Conservation (phyloP, 1,284 basidiomycete species). For the Rhodotorula sp. region DNA sequence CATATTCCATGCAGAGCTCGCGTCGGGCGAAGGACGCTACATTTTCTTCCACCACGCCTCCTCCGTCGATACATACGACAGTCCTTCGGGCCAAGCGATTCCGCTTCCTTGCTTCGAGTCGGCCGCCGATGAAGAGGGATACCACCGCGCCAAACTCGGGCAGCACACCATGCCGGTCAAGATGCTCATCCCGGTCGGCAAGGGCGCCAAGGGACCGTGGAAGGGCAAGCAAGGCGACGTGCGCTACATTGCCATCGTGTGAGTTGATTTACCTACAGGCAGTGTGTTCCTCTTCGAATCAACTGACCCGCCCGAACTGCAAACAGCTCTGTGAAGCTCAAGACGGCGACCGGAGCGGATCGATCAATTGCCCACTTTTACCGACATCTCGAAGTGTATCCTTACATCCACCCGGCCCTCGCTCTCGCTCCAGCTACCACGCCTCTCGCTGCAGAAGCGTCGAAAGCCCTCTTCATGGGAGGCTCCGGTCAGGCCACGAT, state of each 20-base stretch:
- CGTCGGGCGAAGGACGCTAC: slow-evolving; percentile 63
- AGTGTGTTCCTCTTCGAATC: background rate
- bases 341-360: slow-evolving; percentile 61
- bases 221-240: slow-evolving; percentile 63
- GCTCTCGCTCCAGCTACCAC: slow-evolving; percentile 64
- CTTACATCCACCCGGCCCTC: slow-evolving; percentile 66
- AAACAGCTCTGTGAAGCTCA: slow-evolving; percentile 70
- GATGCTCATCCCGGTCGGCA: slow-evolving; percentile 68
- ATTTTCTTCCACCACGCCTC: slow-evolving; percentile 81
- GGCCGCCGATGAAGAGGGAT: slow-evolving; percentile 67
- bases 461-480: slow-evolving; percentile 61
- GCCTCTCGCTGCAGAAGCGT: slow-evolving; percentile 62
- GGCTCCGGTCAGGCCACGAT: slow-evolving; percentile 69
- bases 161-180: slow-evolving; percentile 72
- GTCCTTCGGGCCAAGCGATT: slow-evolving; percentile 46
- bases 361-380: slow-evolving; percentile 90
- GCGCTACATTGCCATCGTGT: slow-evolving; percentile 81
- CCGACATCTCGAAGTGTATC: slow-evolving; percentile 77
- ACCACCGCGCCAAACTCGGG: slow-evolving; percentile 58
- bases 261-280: slow-evolving; percentile 46
- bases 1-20: slow-evolving; percentile 52
- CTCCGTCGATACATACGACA: slow-evolving; percentile 53
- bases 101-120: slow-evolving; percentile 56
- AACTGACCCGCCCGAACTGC: slow-evolving; percentile 39
- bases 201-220: slow-evolving; percentile 70